These are phyloP conservation scores for Botryotinia narcissicola DNA, from an alignment of 2,329 filamentous ascomycete genomes.

Conservation along the genomic window DNA sequence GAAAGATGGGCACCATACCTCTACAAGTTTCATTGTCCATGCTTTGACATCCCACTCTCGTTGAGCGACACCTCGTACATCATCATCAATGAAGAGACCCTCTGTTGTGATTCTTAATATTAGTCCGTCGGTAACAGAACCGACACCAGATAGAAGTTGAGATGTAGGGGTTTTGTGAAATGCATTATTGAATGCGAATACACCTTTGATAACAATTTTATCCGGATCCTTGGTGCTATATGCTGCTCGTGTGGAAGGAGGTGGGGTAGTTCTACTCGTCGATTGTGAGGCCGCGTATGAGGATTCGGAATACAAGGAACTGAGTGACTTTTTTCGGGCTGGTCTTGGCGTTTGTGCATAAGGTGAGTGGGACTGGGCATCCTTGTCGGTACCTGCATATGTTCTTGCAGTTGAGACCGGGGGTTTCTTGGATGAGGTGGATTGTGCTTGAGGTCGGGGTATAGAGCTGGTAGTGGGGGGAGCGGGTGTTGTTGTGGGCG, in stretches of 20 bases:
- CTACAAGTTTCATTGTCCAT: conserved; percentile 91
- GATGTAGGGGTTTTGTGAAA: conserved; percentile 88
- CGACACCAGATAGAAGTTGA: conserved; percentile 80
- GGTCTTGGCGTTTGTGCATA: conserved; percentile 66
- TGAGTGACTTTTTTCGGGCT: conserved; percentile 58
- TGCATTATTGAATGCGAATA: conserved; percentile 88
- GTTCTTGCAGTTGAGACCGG: conserved; percentile 54
- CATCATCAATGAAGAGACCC: conserved; percentile 95
- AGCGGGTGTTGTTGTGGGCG: conserved; percentile 39
- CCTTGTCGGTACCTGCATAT: conserved; percentile 59
- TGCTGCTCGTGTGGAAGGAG: conserved; percentile 71
- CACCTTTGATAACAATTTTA: conserved; percentile 93
- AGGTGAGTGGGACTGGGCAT: conserved; percentile 69
- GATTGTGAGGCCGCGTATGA: conserved; percentile 84
- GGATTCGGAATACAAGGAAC: conserved; percentile 75
- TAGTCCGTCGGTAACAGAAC: conserved; percentile 84
- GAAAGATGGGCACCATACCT: conserved; percentile 77
- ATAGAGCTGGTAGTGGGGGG: conserved; percentile 35
- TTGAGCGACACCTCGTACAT: conserved; percentile 85
- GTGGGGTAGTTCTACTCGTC: conserved; percentile 79
- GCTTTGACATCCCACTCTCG: conserved; percentile 98
- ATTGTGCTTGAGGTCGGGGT: conserved; percentile 39
- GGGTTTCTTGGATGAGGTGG: conserved; percentile 43
- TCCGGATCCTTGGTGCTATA: conserved; percentile 89
- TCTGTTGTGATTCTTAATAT: conserved; percentile 91